Percentiles rank a stretch among this genome's conserved stretches.
These are phyloP conservation scores for Puccinia coronata DNA, from an alignment of 1,284 basidiomycete genomes.

Conservation along the genomic window DNA sequence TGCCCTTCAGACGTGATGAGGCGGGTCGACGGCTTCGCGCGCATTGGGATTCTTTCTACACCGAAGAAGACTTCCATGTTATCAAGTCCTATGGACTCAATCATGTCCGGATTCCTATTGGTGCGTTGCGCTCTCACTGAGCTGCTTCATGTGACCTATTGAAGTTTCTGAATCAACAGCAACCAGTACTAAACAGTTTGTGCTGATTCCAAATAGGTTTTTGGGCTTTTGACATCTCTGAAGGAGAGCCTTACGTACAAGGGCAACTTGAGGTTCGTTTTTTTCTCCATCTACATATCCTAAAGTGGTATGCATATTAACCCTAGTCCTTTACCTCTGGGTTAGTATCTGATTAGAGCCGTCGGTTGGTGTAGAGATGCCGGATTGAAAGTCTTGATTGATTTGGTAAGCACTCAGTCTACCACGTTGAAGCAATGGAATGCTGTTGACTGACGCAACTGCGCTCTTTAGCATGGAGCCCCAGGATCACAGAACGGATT, in stretches of 20 bases:
- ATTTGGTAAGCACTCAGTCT: slow-evolving; percentile 61
- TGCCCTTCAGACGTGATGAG: slow-evolving; percentile 18
- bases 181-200: neutral
- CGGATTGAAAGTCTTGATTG: slow-evolving; percentile 77
- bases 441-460: neutral
- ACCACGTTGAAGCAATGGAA: neutral
- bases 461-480: slow-evolving; percentile 58
- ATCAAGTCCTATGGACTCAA: slow-evolving; percentile 77
- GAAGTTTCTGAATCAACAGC: too few species aligned
- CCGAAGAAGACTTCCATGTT: slow-evolving; percentile 70
- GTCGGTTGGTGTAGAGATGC: slow-evolving; percentile 75
- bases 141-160: neutral
- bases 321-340: neutral
- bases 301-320: too few species aligned
- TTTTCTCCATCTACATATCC: too few species aligned
- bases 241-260: slow-evolving; percentile 79
- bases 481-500: slow-evolving; percentile 64
- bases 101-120: slow-evolving; percentile 83
- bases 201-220: neutral
- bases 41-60: slow-evolving; percentile 82
- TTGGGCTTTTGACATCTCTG: slow-evolving; percentile 72
- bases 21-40: slow-evolving; percentile 60
- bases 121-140: slow-evolving; percentile 62
- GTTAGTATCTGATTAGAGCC: slow-evolving; percentile 64
- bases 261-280: slow-evolving; percentile 66